These are phyloP conservation scores for Ehretia macrophylla DNA, from an alignment of 257 asterid genomes.

Conservation along the genomic window DNA sequence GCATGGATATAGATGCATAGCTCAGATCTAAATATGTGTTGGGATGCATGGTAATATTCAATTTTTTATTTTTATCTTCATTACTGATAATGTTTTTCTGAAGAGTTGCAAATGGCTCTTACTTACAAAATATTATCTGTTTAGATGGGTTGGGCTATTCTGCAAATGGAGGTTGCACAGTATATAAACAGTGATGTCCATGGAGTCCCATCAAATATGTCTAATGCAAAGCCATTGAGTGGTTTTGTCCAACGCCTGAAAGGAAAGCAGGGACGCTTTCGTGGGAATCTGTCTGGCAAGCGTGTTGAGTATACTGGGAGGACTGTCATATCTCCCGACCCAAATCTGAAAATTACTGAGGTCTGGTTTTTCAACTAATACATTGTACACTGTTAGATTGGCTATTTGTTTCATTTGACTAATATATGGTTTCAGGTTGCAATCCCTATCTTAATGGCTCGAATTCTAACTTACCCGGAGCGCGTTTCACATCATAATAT, in stretches of 20 bases:
- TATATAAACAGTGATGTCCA: conserved; percentile 81
- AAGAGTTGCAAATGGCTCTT: background rate
- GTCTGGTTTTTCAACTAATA: conserved; percentile 31
- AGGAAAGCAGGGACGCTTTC: conserved; percentile 93
- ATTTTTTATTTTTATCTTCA: too few relatives aligned
- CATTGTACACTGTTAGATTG: background rate
- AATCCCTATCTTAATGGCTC: conserved; percentile 83
- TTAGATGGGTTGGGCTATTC: conserved; percentile 60
- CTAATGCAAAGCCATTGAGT: conserved; percentile 46
- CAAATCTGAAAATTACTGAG: conserved; percentile 85
- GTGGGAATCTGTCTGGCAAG: conserved; percentile 90
- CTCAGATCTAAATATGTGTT: too few relatives aligned
- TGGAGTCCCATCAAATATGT: conserved; percentile 38
- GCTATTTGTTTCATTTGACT: conserved; percentile 5
- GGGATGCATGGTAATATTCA: too few relatives aligned
- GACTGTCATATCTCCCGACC: conserved; percentile 97
- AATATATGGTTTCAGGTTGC: conserved; percentile 60
- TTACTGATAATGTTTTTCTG: too few relatives aligned
- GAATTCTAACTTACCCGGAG: conserved; percentile 81
- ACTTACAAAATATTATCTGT: conserved; percentile 6
- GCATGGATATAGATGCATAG: too few relatives aligned
- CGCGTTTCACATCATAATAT: conserved; percentile 88
- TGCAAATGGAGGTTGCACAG: conserved; percentile 80
- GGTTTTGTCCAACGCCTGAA: conserved; percentile 96
- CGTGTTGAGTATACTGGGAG: conserved; percentile 96